Percentiles rank a stretch among this genome's conserved stretches.
phyloP scores from a whole-genome alignment of 192 early-diverging fungal species.

The Umbelopsis isabellina region DNA sequence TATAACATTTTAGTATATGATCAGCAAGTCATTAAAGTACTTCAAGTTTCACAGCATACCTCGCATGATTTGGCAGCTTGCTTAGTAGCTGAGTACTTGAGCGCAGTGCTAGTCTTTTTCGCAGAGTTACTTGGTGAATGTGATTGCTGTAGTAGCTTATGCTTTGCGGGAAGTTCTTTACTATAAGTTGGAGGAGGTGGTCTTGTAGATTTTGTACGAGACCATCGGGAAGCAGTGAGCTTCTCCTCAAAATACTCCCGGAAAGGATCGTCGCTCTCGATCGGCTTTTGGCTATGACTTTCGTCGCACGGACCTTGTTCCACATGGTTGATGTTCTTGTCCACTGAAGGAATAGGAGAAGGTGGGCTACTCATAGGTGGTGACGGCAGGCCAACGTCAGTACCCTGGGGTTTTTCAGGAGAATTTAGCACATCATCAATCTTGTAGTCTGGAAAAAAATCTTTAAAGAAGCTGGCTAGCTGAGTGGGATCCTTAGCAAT shows the following conservation, averaged over 20 bases:
- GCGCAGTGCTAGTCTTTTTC: neutral
- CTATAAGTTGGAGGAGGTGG: conserved; percentile 6
- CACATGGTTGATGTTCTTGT: neutral
- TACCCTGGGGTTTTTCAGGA: neutral
- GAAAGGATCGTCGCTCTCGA: neutral
- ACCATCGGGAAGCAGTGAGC: neutral
- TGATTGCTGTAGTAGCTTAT: neutral
- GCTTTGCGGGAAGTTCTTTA: conserved; percentile 8
- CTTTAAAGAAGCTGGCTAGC: conserved; percentile 4
- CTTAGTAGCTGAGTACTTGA: neutral
- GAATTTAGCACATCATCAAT: neutral
- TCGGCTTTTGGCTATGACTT: neutral
- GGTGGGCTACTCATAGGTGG: conserved; percentile 12
- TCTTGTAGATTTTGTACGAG: neutral
- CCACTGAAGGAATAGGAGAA: neutral
- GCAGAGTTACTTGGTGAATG: neutral
- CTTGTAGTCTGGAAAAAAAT: conserved; percentile 17
- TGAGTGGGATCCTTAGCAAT: neutral
- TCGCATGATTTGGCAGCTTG: neutral
- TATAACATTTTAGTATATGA: neutral
- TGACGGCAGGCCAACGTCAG: neutral
- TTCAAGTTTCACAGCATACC: neutral
- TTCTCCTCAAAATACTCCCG: conserved; percentile 15
- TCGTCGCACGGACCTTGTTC: conserved; percentile 12
- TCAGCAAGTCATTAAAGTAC: neutral